phyloP scores from a whole-genome alignment of 805 yeast species.

The Teunomyces tritomae region DNA sequence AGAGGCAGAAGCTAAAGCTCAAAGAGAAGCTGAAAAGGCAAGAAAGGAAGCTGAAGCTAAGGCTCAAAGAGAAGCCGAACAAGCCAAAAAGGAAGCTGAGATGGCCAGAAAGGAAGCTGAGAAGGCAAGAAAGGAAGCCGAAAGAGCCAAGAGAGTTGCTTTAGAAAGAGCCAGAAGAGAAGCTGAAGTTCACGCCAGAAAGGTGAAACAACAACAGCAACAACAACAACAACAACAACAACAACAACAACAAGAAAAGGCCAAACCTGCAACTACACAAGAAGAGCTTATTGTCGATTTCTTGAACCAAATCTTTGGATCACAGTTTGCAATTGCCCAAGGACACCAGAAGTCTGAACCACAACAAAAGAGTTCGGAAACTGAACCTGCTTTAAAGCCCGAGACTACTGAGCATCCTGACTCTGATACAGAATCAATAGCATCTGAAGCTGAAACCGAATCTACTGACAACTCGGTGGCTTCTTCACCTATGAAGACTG shows the following conservation, averaged over 20 bases:
- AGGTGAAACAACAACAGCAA: slow-evolving; percentile 13
- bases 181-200: slow-evolving; percentile 8
- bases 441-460: slow-evolving; percentile 14
- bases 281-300: slow-evolving; percentile 5
- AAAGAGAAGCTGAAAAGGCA: slow-evolving; percentile 9
- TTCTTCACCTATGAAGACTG: slow-evolving; percentile 2
- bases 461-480: slow-evolving; percentile 1
- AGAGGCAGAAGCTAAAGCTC: slow-evolving; percentile 1
- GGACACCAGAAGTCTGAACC: background rate
- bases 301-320: slow-evolving; percentile 10
- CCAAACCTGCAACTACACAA: background rate
- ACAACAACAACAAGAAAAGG: background rate
- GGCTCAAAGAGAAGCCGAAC: slow-evolving; percentile 6
- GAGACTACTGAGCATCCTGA: slow-evolving; percentile 1
- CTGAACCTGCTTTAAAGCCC: background rate
- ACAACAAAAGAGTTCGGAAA: background rate
- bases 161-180: slow-evolving; percentile 13
- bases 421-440: slow-evolving; percentile 18
- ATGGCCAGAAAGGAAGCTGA: slow-evolving; percentile 8
- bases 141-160: slow-evolving; percentile 1
- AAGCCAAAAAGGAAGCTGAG: slow-evolving; percentile 7
- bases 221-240: slow-evolving; percentile 2
- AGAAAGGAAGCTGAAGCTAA: slow-evolving; percentile 4
- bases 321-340: background rate
- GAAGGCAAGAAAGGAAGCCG: slow-evolving; percentile 5